phyloP scores from a whole-genome alignment of 257 asterid species.

The Rhazya stricta region DNA sequence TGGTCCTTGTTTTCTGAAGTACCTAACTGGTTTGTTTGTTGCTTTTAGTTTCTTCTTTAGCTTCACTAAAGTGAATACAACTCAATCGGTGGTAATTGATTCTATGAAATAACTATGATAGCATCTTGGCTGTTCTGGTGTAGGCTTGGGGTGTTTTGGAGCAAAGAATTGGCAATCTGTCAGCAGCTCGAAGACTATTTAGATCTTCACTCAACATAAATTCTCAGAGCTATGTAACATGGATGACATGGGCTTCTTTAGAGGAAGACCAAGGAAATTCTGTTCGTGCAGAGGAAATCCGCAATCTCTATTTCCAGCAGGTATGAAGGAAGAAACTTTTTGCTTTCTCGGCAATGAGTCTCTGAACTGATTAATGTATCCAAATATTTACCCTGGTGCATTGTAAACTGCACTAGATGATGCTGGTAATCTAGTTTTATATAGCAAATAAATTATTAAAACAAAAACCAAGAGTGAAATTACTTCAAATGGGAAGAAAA shows the following conservation, averaged over 20 bases:
- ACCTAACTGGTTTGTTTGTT: neutral
- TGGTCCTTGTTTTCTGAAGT: too few species aligned
- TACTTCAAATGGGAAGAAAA: neutral
- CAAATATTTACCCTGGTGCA: neutral
- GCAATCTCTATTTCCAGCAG: conserved; percentile 91
- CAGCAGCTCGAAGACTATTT: conserved; percentile 82
- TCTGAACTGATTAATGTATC: neutral
- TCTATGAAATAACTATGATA: neutral
- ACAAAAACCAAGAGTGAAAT: neutral
- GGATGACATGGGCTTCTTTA: conserved; percentile 98
- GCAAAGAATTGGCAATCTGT: conserved; percentile 77
- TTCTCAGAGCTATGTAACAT: conserved; percentile 91
- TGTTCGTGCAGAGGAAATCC: conserved; percentile 85
- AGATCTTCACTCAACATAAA: conserved; percentile 83
- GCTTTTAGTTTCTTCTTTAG: neutral
- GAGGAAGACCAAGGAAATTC: conserved; percentile 95
- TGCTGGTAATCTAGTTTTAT: neutral
- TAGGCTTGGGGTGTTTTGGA: conserved; percentile 99
- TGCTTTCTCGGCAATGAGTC: neutral
- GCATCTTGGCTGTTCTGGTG: neutral
- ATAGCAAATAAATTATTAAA: neutral
- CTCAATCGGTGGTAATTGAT: neutral
- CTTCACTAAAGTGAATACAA: neutral
- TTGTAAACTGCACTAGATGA: neutral
- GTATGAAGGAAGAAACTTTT: conserved; percentile 23